These are phyloP conservation scores for Cladosporium phlei DNA, from an alignment of 2,329 filamentous ascomycete species.

Conservation along the genomic window DNA sequence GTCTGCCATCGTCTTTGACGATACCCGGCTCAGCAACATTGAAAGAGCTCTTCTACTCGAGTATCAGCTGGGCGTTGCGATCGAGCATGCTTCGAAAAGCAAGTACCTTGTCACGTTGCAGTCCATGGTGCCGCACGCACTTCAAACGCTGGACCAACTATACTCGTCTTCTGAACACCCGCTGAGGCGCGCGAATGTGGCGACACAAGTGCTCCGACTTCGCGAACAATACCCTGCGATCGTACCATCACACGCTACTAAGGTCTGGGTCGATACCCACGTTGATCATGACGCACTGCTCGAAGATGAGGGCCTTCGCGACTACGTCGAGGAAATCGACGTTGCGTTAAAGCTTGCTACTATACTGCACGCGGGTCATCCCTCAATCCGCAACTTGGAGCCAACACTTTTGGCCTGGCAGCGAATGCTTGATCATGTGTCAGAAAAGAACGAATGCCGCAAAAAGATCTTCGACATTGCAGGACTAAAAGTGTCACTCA, in stretches of 20 bases:
- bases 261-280: not conserved
- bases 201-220: constrained; percentile 19
- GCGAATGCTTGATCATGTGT: constrained; percentile 29
- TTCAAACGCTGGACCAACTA: constrained; percentile 18
- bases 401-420: constrained; percentile 36
- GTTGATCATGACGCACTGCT: not conserved
- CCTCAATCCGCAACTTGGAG: constrained; percentile 26
- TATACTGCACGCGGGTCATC: constrained; percentile 36
- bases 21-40: constrained; percentile 24
- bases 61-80: constrained; percentile 33
- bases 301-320: constrained; percentile 32
- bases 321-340: constrained; percentile 33
- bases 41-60: constrained; percentile 39
- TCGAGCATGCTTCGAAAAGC: constrained; percentile 21
- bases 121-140: constrained; percentile 18
- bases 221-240: constrained; percentile 22
- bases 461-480: constrained; percentile 47
- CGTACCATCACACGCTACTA: constrained; percentile 10
- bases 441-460: constrained; percentile 36
- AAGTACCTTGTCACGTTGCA: constrained; percentile 19
- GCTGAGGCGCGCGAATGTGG: constrained; percentile 23
- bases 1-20: constrained; percentile 29
- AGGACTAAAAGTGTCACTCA: constrained; percentile 48
- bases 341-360: constrained; percentile 37
- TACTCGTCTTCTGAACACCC: constrained; percentile 23